Conservation (phyloP, 1,139 yeast genomes). For the Pichia kudriavzevii region DNA sequence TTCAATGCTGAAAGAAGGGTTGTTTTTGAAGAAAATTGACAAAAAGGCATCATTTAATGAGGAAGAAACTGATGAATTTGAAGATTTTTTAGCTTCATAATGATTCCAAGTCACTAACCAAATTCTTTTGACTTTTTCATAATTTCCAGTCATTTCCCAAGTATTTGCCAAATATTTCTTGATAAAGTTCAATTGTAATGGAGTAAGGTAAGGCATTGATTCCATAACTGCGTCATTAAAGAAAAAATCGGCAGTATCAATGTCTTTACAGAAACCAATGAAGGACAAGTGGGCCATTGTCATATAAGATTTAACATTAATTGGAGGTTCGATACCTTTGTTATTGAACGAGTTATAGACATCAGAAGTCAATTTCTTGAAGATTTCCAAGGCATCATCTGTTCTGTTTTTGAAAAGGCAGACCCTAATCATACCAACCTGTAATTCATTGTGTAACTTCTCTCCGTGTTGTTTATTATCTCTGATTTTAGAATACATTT, state of each 20-base stretch:
- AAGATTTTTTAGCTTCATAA: slow-evolving; percentile 45
- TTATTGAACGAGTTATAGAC: slow-evolving; percentile 30
- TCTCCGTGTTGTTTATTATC: slow-evolving; percentile 28
- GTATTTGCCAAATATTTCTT: slow-evolving; percentile 59
- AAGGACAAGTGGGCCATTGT: slow-evolving; percentile 70
- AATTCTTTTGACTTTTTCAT: slow-evolving; percentile 50
- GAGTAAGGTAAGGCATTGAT: slow-evolving; percentile 65
- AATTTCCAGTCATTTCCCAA: slow-evolving; percentile 49
- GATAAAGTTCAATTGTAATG: slow-evolving; percentile 69
- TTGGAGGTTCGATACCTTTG: slow-evolving; percentile 26
- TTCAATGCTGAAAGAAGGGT: slow-evolving; percentile 46
- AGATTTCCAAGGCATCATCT: slow-evolving; percentile 43
- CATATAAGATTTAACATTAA: slow-evolving; percentile 35
- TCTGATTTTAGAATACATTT: slow-evolving; percentile 38
- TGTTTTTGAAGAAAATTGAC: slow-evolving; percentile 55
- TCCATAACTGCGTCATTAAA: slow-evolving; percentile 62
- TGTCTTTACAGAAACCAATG: slow-evolving; percentile 74
- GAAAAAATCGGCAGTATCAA: slow-evolving; percentile 62
- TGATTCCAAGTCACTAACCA: slow-evolving; percentile 60
- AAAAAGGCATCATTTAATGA: slow-evolving; percentile 67
- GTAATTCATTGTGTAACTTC: slow-evolving; percentile 40
- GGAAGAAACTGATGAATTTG: slow-evolving; percentile 58
- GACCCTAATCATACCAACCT: slow-evolving; percentile 57
- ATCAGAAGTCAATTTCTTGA: slow-evolving; percentile 34
- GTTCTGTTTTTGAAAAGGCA: slow-evolving; percentile 44